Evolutionary conservation across 176 grass and related monocot species (phyloP).

Genomic region (Paspalum vaginatum): DNA sequence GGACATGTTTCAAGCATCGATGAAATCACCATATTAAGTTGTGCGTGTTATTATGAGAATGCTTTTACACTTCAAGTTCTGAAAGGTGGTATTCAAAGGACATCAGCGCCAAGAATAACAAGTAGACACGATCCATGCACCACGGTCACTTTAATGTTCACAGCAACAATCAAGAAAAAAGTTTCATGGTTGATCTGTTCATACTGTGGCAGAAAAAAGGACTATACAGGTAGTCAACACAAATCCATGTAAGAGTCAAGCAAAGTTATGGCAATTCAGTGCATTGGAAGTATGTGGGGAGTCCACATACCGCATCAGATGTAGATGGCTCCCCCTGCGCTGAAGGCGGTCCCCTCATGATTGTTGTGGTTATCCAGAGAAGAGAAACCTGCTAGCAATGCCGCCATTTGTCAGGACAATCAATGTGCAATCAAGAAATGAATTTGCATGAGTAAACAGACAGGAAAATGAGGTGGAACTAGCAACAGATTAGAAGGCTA

Average conservation of each 20-base stretch:
- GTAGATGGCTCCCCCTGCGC: constrained; percentile 2
- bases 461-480: not conserved
- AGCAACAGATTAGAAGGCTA: not conserved
- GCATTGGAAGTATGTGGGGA: not conserved
- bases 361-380: not conserved
- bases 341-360: constrained; percentile 16
- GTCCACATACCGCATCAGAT: constrained; percentile 21
- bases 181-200: not conserved
- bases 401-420: constrained; percentile 2
- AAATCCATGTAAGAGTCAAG: not conserved
- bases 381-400: constrained; percentile 2
- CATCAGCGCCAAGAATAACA: not conserved
- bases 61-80: not conserved
- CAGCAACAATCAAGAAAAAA: not conserved
- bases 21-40: not conserved
- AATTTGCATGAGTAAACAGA: not conserved
- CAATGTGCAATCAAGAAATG: not conserved
- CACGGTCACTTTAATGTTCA: not conserved
- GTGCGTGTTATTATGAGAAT: not conserved
- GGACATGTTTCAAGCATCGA: not conserved
- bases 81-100: not conserved
- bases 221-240: not conserved
- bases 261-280: not conserved
- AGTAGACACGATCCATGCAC: not conserved
- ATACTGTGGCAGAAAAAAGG: not conserved